A percentile compares a stretch with the other conserved stretches of the same genome.
phyloP scores from a whole-genome alignment of 2,329 filamentous ascomycete species.

The Alternaria solani region DNA sequence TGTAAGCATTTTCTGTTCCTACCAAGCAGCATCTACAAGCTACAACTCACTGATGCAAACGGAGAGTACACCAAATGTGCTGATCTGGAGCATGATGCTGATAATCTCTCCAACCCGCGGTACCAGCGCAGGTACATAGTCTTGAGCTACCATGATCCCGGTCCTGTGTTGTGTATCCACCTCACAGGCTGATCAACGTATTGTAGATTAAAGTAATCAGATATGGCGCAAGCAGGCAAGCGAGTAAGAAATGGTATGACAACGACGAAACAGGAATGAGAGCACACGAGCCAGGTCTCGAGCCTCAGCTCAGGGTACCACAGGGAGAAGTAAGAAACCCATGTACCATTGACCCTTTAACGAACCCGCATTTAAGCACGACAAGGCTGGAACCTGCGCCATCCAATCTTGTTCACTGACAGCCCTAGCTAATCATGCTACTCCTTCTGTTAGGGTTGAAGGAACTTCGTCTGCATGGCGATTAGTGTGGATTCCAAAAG shows the following conservation, averaged over 20 bases:
- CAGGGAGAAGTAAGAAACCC: not conserved
- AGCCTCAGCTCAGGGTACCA: not conserved
- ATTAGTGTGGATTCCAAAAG: not conserved
- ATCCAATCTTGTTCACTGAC: not conserved
- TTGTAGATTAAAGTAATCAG: not conserved
- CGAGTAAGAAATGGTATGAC: not conserved
- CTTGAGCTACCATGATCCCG: slow-evolving; percentile 1
- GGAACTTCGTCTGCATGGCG: not conserved
- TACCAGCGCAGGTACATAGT: slow-evolving; percentile 26
- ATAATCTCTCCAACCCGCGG: slow-evolving; percentile 33
- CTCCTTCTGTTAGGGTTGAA: not conserved
- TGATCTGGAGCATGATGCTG: slow-evolving; percentile 33
- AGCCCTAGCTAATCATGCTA: not conserved
- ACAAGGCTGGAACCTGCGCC: not conserved
- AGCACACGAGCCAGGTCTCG: not conserved
- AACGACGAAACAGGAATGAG: not conserved
- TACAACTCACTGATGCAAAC: slow-evolving; percentile 24
- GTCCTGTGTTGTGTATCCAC: not conserved
- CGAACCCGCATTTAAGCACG: not conserved
- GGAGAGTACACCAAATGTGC: slow-evolving; percentile 34
- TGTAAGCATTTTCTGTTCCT: not conserved
- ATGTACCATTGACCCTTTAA: not conserved
- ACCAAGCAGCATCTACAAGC: not conserved
- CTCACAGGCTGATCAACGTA: not conserved
- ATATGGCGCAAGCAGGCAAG: not conserved